Percentiles rank a stretch among this genome's conserved stretches.
Evolutionary conservation across 1,284 basidiomycete species (phyloP).

Genomic region (Pascua sp.): DNA sequence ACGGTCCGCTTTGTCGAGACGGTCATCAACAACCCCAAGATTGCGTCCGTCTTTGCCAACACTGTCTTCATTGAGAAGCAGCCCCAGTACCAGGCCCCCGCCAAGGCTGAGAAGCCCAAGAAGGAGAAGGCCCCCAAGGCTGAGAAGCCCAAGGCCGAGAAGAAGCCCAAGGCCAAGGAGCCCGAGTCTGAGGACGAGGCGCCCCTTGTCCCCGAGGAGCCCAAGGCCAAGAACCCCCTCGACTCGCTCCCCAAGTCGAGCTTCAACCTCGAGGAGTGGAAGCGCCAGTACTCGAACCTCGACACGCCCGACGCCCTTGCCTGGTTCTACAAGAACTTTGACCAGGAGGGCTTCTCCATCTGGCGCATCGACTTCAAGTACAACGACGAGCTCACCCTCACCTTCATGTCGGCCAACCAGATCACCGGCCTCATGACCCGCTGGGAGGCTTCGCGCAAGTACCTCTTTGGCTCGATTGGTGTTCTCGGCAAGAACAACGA

Average conservation of each 20-base stretch:
- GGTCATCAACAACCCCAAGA: constrained; percentile 72
- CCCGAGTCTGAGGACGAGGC: constrained; percentile 63
- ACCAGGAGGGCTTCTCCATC: constrained; percentile 83
- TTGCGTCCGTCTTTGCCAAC: constrained; percentile 61
- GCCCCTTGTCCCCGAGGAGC: constrained; percentile 59
- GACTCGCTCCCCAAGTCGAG: constrained; percentile 85
- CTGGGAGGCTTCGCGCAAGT: constrained; percentile 89
- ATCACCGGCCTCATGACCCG: constrained; percentile 94
- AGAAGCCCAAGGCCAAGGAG: constrained; percentile 55
- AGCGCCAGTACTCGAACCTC: constrained; percentile 95
- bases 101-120: constrained; percentile 61
- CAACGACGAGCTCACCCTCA: constrained; percentile 86
- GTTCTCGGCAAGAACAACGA: constrained; percentile 80
- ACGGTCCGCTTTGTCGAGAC: constrained; percentile 73
- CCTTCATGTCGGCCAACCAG: constrained; percentile 80
- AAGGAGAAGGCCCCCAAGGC: constrained; percentile 49
- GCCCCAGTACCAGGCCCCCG: constrained; percentile 67
- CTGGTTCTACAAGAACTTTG: constrained; percentile 92
- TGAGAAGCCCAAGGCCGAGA: constrained; percentile 56
- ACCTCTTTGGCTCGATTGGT: constrained; percentile 88
- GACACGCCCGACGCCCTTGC: constrained; percentile 75
- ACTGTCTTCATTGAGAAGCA: constrained; percentile 69
- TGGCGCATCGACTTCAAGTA: constrained; percentile 90
- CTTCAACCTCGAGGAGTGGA: constrained; percentile 97
- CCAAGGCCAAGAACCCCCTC: constrained; percentile 89